Percentiles rank a stretch among this genome's conserved stretches.
These are phyloP conservation scores for Patellaria atrata DNA, from an alignment of 495 filamentous ascomycete species.

Conservation along the genomic window DNA sequence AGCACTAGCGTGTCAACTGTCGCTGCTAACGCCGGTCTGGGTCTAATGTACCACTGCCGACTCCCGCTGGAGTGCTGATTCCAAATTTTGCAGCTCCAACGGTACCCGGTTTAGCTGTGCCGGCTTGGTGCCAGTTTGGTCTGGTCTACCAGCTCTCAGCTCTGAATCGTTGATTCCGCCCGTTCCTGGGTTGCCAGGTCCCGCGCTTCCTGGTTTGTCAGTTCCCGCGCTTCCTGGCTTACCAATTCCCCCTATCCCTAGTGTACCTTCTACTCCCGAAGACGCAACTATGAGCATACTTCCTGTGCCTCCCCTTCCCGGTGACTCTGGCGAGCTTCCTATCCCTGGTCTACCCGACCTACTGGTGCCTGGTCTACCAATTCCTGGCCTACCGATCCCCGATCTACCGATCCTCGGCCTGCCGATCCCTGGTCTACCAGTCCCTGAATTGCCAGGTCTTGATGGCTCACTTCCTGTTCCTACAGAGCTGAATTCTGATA, in stretches of 20 bases:
- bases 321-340: background rate
- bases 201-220: background rate
- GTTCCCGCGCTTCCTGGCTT: background rate
- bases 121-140: no score
- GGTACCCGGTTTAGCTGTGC: no score
- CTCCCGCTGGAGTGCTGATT: no score
- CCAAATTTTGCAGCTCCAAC: no score
- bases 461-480: background rate
- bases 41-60: no score
- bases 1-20: no score
- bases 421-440: background rate
- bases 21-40: no score
- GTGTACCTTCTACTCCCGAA: background rate
- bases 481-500: no score
- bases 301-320: background rate
- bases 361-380: background rate
- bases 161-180: no score
- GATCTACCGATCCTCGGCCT: background rate
- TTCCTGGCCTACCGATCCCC: background rate
- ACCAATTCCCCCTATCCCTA: background rate
- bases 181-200: background rate
- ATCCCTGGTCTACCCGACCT: background rate
- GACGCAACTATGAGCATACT: background rate
- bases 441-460: background rate
- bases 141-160: no score